phyloP scores from a whole-genome alignment of 2,329 filamentous ascomycete genomes.

The Fusarium paranaense region DNA sequence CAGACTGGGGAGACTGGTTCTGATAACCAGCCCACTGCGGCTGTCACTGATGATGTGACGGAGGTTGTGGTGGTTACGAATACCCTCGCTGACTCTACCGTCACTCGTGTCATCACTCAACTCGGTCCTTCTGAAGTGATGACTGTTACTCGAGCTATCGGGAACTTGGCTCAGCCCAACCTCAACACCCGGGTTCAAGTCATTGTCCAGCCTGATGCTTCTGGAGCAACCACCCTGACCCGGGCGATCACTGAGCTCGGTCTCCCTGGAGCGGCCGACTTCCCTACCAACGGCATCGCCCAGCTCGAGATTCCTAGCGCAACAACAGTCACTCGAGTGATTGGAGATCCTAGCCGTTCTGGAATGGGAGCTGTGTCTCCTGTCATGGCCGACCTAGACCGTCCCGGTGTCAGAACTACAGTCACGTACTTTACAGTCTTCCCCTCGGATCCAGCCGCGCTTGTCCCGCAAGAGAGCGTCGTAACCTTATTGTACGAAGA shows the following conservation, averaged over 20 bases:
- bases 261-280: neutral
- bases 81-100: neutral
- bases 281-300: neutral
- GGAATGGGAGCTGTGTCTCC: neutral
- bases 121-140: neutral
- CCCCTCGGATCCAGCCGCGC: slow-evolving; percentile 47
- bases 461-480: slow-evolving; percentile 51
- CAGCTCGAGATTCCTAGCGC: neutral
- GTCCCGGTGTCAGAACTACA: slow-evolving; percentile 29
- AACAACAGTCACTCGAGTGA: neutral
- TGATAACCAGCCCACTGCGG: neutral
- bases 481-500: slow-evolving; percentile 46
- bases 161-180: neutral
- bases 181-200: neutral
- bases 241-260: neutral
- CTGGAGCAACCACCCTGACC: neutral
- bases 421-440: slow-evolving; percentile 42
- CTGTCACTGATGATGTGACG: neutral
- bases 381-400: neutral
- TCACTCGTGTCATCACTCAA: neutral
- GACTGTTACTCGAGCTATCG: neutral
- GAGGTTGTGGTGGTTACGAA: neutral
- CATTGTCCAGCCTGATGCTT: neutral
- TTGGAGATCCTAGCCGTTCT: neutral
- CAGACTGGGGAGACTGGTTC: neutral